Evolutionary conservation across 1,284 basidiomycete genomes (phyloP).

Genomic region (Cutaneotrichosporon sp.): DNA sequence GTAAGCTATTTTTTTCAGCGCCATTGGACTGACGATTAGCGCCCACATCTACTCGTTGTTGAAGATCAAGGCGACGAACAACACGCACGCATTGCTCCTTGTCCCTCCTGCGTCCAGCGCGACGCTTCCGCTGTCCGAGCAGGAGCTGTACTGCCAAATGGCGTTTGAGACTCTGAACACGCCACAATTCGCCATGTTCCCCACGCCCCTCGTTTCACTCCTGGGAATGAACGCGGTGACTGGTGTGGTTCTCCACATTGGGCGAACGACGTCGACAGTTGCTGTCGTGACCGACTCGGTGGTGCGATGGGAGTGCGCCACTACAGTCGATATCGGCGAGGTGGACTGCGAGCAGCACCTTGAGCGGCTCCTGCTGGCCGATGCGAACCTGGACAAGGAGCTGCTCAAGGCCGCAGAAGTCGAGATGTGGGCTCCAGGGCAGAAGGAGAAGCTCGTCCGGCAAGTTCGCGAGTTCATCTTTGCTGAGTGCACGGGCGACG

Average conservation of each 20-base stretch:
- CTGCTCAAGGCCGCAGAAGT: conserved; percentile 55
- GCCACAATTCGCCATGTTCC: conserved; percentile 74
- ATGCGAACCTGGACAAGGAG: conserved; percentile 56
- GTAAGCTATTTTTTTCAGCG: conserved; percentile 52
- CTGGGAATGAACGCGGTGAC: conserved; percentile 73
- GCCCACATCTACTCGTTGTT: conserved; percentile 74
- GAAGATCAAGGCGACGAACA: conserved; percentile 71
- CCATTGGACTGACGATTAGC: conserved; percentile 52
- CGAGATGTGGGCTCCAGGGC: conserved; percentile 27
- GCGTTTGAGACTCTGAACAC: conserved; percentile 96
- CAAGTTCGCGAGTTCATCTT: conserved; percentile 39
- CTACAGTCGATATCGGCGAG: conserved; percentile 61
- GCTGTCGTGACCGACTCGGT: conserved; percentile 69
- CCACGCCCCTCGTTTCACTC: conserved; percentile 76
- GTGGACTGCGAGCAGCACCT: conserved; percentile 70
- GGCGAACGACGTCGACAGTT: conserved; percentile 65
- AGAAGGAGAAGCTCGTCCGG: conserved; percentile 31
- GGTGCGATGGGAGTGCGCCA: conserved; percentile 58
- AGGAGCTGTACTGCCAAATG: conserved; percentile 72
- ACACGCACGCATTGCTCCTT: conserved; percentile 52
- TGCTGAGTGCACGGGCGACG: conserved; percentile 38
- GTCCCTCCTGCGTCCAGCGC: conserved; percentile 57
- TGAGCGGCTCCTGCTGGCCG: conserved; percentile 64
- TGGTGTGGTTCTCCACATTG: conserved; percentile 82
- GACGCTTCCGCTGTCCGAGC: conserved; percentile 53